Evolutionary conservation across 2,329 filamentous ascomycete genomes (phyloP).

Genomic region (Aureobasidium sp.): DNA sequence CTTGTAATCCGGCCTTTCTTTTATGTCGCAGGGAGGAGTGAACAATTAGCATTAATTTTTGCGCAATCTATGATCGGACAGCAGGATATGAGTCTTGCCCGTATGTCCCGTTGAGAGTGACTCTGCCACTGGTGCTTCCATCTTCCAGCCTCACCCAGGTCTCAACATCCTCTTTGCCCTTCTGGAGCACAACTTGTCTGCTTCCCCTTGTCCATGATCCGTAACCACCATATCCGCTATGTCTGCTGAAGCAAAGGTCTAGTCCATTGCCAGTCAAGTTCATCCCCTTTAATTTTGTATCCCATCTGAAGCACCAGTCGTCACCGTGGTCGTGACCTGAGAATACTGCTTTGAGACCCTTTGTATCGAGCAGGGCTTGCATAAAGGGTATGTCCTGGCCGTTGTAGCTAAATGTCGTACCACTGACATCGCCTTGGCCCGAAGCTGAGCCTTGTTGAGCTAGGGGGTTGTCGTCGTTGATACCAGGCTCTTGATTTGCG

Average conservation of each 20-base stretch:
- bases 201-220: conserved; percentile 28
- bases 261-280: conserved; percentile 26
- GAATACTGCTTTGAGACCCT: conserved; percentile 53
- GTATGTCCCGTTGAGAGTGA: conserved; percentile 28
- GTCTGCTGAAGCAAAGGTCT: conserved; percentile 28
- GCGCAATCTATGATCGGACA: neutral
- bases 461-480: conserved; percentile 39
- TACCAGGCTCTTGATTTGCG: conserved; percentile 38
- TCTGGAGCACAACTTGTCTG: conserved; percentile 24
- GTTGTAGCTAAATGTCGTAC: conserved; percentile 29
- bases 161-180: conserved; percentile 19
- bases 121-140: conserved; percentile 24
- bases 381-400: conserved; percentile 56
- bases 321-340: conserved; percentile 57
- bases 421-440: conserved; percentile 31
- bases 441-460: conserved; percentile 33
- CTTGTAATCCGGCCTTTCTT: too few relatives aligned
- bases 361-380: conserved; percentile 49
- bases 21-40: neutral
- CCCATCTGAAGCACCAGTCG: conserved; percentile 30
- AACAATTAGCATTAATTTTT: neutral
- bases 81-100: conserved; percentile 25
- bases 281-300: conserved; percentile 24
- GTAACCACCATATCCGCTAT: conserved; percentile 24
- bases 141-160: conserved; percentile 30